Conservation (phyloP, 2,329 filamentous ascomycete species). For the Cytospora chrysosperma region DNA sequence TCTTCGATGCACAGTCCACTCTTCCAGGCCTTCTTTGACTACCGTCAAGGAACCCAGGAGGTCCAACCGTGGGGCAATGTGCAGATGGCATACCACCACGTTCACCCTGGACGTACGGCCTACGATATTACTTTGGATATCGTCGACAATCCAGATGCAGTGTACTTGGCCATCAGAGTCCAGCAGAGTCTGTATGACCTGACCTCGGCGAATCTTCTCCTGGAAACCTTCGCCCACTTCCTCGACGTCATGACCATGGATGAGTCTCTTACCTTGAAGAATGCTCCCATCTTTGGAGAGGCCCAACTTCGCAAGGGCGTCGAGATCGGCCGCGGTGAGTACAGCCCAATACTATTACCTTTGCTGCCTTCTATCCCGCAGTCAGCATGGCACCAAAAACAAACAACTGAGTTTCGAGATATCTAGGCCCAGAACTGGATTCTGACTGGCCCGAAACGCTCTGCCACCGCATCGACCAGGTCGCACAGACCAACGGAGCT, state of each 20-base stretch:
- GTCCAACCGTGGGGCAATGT: conserved; percentile 23
- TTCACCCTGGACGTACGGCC: conserved; percentile 17
- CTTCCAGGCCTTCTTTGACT: conserved; percentile 46
- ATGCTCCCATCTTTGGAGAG: conserved; percentile 17
- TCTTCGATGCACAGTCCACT: conserved; percentile 42
- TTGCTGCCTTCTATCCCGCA: too few relatives aligned
- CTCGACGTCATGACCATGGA: conserved; percentile 20
- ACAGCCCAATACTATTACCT: conserved; percentile 8
- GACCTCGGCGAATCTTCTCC: not conserved
- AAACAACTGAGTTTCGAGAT: too few relatives aligned
- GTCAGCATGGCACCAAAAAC: too few relatives aligned
- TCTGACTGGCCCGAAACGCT: conserved; percentile 37
- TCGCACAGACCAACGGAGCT: conserved; percentile 24
- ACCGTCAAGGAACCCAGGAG: conserved; percentile 29
- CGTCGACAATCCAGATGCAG: not conserved
- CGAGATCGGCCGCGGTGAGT: conserved; percentile 14
- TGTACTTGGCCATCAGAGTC: not conserved
- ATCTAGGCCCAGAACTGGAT: conserved; percentile 22
- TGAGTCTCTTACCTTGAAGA: too few relatives aligned
- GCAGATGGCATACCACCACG: not conserved
- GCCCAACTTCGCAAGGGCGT: conserved; percentile 4
- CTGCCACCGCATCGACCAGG: conserved; percentile 37
- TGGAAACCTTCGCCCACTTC: conserved; percentile 25
- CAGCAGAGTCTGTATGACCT: conserved; percentile 4
- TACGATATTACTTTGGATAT: conserved; percentile 31